phyloP scores from a whole-genome alignment of 2,329 filamentous ascomycete species.

The Calonectria pteridis region DNA sequence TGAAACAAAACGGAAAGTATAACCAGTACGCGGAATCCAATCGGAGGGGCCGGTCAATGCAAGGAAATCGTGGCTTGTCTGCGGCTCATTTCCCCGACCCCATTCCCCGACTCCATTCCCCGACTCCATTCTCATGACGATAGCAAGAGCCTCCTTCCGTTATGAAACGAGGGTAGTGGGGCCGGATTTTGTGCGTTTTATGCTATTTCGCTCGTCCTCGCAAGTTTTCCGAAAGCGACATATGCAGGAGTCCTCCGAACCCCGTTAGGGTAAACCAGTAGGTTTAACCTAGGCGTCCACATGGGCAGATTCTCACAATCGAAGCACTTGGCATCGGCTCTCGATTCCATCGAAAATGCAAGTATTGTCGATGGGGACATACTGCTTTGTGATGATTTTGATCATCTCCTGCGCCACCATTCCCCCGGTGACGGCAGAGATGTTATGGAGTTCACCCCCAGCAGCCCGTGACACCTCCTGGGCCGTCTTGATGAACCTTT shows the following conservation, averaged over 20 bases:
- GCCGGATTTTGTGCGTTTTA: not conserved
- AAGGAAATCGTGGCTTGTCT: not conserved
- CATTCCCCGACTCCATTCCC: not conserved
- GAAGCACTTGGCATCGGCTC: conserved; percentile 71
- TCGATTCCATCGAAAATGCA: conserved; percentile 78
- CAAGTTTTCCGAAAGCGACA: not conserved
- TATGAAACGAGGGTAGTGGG: not conserved
- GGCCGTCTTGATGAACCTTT: conserved; percentile 66
- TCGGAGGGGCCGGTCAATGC: conserved; percentile 2
- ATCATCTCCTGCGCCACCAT: conserved; percentile 98
- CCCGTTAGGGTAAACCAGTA: not conserved
- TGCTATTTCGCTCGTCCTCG: not conserved
- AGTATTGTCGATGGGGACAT: conserved; percentile 78
- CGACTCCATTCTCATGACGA: not conserved
- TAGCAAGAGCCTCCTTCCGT: not conserved
- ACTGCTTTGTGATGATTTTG: conserved; percentile 84
- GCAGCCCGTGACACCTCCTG: conserved; percentile 81
- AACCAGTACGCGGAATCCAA: not conserved
- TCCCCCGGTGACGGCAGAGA: conserved; percentile 87
- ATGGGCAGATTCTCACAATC: conserved; percentile 53
- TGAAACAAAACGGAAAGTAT: conserved; percentile 7
- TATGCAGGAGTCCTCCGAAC: not conserved
- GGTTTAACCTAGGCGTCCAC: not conserved
- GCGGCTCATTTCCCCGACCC: not conserved
- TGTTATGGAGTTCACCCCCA: conserved; percentile 92